A percentile compares a stretch with the other conserved stretches of the same genome.
Conservation (phyloP, 345 rosid genomes). For the Litchi chinensis region DNA sequence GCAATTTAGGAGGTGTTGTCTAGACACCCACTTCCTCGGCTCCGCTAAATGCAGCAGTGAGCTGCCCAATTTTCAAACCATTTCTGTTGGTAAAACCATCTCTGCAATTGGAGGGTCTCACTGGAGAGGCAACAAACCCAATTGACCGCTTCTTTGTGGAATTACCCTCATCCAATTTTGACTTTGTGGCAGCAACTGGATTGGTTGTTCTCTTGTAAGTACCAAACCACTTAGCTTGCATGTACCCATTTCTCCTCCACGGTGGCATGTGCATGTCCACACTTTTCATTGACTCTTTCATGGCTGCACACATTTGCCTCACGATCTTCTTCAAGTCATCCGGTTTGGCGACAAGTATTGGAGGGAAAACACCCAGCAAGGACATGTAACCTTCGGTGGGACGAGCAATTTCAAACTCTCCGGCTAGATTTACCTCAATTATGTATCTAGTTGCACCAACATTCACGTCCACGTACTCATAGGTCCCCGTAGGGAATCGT, state of each 20-base stretch:
- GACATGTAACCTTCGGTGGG: constrained; percentile 49
- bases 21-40: not conserved
- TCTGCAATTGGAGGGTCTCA: constrained; percentile 26
- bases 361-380: constrained; percentile 48
- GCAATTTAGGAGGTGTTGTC: too few relatives aligned
- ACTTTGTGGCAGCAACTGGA: constrained; percentile 11
- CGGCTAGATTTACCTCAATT: constrained; percentile 54
- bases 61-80: constrained; percentile 36
- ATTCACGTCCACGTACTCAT: constrained; percentile 70
- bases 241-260: constrained; percentile 76
- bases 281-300: constrained; percentile 57
- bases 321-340: constrained; percentile 59
- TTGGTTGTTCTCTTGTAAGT: constrained; percentile 64
- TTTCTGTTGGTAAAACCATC: constrained; percentile 10
- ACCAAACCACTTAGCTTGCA: constrained; percentile 86
- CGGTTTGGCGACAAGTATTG: constrained; percentile 50
- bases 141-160: constrained; percentile 7
- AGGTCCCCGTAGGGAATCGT: constrained; percentile 56
- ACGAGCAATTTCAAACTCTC: constrained; percentile 70
- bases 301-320: constrained; percentile 66
- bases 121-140: constrained; percentile 33
- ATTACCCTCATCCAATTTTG: not conserved
- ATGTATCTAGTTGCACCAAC: constrained; percentile 47
- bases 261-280: constrained; percentile 60
- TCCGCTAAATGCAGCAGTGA: constrained; percentile 35